A percentile compares a stretch with the other conserved stretches of the same genome.
Evolutionary conservation across 2,329 filamentous ascomycete genomes (phyloP).

Genomic region (Penicillium sp.): DNA sequence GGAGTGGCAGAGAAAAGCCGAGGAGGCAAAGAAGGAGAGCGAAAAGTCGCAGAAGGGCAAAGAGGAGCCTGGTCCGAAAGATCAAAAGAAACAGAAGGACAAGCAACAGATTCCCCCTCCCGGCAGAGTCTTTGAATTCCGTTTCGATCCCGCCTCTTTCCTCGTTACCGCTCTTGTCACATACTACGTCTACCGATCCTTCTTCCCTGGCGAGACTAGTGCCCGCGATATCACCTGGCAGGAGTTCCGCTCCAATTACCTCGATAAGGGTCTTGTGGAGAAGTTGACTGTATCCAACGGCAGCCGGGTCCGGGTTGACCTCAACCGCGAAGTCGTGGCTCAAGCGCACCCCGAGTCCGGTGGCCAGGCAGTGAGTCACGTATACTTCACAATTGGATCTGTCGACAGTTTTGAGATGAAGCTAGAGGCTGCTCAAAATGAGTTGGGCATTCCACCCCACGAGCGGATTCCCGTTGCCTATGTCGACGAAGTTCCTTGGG

Average conservation of each 20-base stretch:
- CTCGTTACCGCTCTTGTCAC: constrained; percentile 59
- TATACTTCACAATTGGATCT: constrained; percentile 94
- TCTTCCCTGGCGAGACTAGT: constrained; percentile 64
- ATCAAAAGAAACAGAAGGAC: constrained; percentile 25
- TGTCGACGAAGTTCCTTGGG: constrained; percentile 68
- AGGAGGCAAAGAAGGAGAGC: constrained; percentile 16
- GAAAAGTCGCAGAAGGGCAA: not conserved
- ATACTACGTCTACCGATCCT: constrained; percentile 61
- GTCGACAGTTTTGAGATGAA: constrained; percentile 88
- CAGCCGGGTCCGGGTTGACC: constrained; percentile 73
- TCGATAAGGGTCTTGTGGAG: constrained; percentile 94
- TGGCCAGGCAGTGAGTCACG: constrained; percentile 68
- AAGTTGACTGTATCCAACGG: constrained; percentile 80
- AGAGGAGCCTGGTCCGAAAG: not conserved
- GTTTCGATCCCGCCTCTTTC: constrained; percentile 55
- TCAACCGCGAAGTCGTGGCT: constrained; percentile 71
- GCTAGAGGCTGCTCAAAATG: constrained; percentile 81
- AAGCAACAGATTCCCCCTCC: constrained; percentile 26
- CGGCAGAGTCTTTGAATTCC: constrained; percentile 46
- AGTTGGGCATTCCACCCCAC: constrained; percentile 78
- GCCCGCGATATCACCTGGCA: constrained; percentile 92
- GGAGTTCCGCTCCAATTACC: constrained; percentile 87
- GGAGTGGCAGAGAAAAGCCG: constrained; percentile 26
- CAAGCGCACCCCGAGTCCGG: constrained; percentile 75
- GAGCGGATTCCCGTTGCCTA: constrained; percentile 94